Conservation (phyloP, 345 rosid genomes). For the Mangifera indica region DNA sequence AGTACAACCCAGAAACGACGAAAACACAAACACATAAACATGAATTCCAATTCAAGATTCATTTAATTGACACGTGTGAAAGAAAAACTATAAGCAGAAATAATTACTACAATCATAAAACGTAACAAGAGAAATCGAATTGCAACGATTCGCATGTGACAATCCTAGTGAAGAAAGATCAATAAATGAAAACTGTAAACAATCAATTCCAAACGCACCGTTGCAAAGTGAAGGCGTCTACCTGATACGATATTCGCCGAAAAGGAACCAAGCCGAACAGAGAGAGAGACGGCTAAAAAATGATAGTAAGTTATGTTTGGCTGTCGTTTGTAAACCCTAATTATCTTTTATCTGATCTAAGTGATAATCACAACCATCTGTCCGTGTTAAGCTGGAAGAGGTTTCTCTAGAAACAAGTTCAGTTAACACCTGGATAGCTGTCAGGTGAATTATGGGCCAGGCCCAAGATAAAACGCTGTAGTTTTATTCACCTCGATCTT, state of each 20-base stretch:
- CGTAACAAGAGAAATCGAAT: no score
- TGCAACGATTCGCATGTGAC: neutral
- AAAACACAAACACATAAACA: neutral
- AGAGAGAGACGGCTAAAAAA: neutral
- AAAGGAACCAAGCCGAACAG: neutral
- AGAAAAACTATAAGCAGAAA: neutral
- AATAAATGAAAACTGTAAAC: neutral
- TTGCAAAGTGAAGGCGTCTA: neutral
- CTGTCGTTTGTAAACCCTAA: slow-evolving; percentile 18
- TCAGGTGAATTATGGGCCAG: neutral
- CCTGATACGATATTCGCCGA: slow-evolving; percentile 10
- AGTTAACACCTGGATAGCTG: neutral
- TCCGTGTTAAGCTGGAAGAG: neutral
- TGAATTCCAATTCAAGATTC: neutral
- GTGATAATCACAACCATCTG: neutral
- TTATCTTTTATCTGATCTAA: neutral
- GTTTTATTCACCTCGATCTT: neutral
- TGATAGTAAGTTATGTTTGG: neutral
- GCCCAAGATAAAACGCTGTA: neutral
- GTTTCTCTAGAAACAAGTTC: neutral
- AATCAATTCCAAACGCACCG: neutral
- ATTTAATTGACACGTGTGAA: no score
- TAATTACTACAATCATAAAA: neutral
- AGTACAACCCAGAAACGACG: neutral
- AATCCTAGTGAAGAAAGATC: neutral